Base-by-base conservation (phyloP, 2,329 filamentous ascomycete genomes). In the Nigrospora sphaerica region DNA sequence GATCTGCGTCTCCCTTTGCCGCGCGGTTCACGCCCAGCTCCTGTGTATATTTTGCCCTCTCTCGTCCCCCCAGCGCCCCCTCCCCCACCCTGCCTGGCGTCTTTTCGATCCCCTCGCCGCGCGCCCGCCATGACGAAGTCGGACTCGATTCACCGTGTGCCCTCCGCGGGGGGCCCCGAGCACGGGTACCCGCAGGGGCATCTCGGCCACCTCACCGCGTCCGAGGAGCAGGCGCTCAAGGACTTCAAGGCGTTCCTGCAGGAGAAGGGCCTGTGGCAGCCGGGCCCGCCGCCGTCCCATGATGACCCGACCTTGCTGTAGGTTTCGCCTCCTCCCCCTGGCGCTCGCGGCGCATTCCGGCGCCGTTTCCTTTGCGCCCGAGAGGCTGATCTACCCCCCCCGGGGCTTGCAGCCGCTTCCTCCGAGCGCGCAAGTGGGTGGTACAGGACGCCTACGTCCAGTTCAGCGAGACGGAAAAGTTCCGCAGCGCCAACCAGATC, bases 381-480 rank as follows among this genome's bases (percentile, higher is more conserved):
- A n/a, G 44, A 31, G 45, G 32, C 50, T 50, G 44, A 53, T 47
- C 39, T 39, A 31, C 28, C 32, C 45, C 49, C 36, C 42, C 35
- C n/a, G n/a, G 18, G 36, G 43, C 23, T 44, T n/a, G 60, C 57
- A 93, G 88, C 51, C 88, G 91, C 49, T 96, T 86, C 65, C 74
- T 96, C 43, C 86, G 91, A 57, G 91, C 91, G 32, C 82, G 91
- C 47, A 86, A 83, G 65, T 96, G 92, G 73, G 71, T 85, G 28
- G 78, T 88, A 11, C 69, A 81, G 54, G 89, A 92, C 54, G 91
- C 91, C 12, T 84, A 84, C 62, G 76, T 71, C 49, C 91, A 96
- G 68, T 95, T 95, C 70, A 83, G 84, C 58, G 87, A 90, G 46
- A 95, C 90, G 1, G 89, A 95, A 66, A 80, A 87, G 48, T 96